Percentiles rank a stretch among this genome's conserved stretches.
Conservation (phyloP, 139 green algal species). For the Tetraselmis chui region DNA sequence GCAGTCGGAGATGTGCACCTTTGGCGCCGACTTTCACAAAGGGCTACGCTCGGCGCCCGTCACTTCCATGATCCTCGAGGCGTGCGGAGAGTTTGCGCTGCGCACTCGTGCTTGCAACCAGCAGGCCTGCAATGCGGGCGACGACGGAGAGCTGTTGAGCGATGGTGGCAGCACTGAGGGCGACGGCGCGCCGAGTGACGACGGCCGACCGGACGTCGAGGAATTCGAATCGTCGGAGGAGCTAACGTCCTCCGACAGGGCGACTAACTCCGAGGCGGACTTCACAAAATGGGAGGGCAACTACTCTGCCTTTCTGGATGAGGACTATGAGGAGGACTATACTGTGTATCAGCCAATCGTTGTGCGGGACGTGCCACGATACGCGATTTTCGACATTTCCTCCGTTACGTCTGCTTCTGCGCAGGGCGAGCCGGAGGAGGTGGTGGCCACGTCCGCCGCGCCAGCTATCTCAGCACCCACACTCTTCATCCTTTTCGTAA, state of each 20-base stretch:
- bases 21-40: background rate
- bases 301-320: background rate
- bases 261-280: background rate
- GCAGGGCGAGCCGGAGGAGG: no score
- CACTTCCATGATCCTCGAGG: background rate
- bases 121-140: background rate
- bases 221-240: background rate
- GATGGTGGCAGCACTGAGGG: background rate
- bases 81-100: background rate
- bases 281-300: background rate
- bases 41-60: background rate
- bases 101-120: background rate
- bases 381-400: background rate
- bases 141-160: background rate
- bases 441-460: no score
- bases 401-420: no score
- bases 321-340: background rate
- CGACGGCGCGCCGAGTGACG: no score
- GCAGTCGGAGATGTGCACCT: background rate
- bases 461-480: no score
- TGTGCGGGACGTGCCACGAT: background rate
- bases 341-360: background rate
- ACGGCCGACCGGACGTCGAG: no score
- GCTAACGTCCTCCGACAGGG: background rate
- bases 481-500: no score